These are phyloP conservation scores for Exutisphaerella laricina DNA, from an alignment of 2,329 filamentous ascomycete species.

Conservation along the genomic window DNA sequence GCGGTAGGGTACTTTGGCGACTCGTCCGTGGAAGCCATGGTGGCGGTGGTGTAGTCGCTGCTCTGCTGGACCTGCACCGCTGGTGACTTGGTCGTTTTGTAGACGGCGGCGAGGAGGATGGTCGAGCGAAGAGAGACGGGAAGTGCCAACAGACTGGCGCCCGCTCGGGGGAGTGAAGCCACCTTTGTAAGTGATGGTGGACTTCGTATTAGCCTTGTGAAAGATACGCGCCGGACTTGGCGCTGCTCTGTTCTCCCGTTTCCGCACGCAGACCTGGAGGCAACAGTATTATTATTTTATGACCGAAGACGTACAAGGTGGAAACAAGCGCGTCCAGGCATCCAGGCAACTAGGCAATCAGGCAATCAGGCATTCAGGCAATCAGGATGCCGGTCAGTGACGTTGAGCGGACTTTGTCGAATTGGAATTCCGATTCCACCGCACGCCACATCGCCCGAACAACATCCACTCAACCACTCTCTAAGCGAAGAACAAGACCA, in stretches of 20 bases:
- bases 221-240: neutral
- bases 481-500: neutral
- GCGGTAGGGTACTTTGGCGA: slow-evolving; percentile 13
- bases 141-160: slow-evolving; percentile 1
- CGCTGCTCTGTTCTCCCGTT: neutral
- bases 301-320: no score
- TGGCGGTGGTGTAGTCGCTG: slow-evolving; percentile 18
- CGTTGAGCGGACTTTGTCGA: no score
- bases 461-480: no score
- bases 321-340: no score
- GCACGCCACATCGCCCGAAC: no score
- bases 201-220: no score
- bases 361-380: no score
- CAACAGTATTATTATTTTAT: no score
- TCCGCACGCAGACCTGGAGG: neutral
- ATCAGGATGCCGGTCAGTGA: no score
- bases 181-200: no score
- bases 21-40: slow-evolving; percentile 30
- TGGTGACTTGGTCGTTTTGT: neutral
- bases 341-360: no score
- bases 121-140: slow-evolving; percentile 2
- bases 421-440: no score
- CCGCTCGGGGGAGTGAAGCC: neutral
- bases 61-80: neutral
- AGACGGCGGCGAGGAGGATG: slow-evolving; percentile 6